Base-by-base conservation (phyloP, 2,329 filamentous ascomycete species). In the Ophiostoma sp. region DNA sequence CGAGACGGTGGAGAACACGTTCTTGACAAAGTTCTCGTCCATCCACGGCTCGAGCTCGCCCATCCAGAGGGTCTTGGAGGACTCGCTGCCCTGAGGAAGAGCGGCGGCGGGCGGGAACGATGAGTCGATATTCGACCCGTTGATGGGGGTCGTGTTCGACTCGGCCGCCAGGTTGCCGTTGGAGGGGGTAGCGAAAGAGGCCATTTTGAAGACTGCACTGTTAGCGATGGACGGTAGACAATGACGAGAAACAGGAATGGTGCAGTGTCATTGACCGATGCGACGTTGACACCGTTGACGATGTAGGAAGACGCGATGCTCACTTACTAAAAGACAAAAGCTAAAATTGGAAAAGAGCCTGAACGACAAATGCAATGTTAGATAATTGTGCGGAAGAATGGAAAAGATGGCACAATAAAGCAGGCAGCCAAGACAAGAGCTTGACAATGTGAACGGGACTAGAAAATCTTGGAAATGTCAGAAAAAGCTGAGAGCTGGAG, bases 31-130 rank as follows among this genome's bases (percentile, higher is more conserved):
- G 84, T 95, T 97, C 86, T 99, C 96, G 79, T 99, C 96, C 85
- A 99, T 98, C 96, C 96, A 99, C 36, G 94, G 93, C 84, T 98
- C 95, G 76, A 99, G 92, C 83, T 99, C 96, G 78, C 96, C 96
- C 96, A 99, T 99, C 95, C 87, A 89, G 1, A 89, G 84, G 64
- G 87, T 89, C 83, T 89, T 89, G 73, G 86, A 84, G 69, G 85
- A 81, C 74, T 89, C 87, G 69, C 80, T 82, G 11, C 76, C 75
- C 28, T 78, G 69, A 11, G 78, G 73, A 25, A 79, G 76, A 0
- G 76, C 68, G 7, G 73, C 45, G 1, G 77, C 50, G 3, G 77
- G 64, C 1, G 76, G 63, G 70, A 79, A 80, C 33, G 74, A 74
- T 0, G 71, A 42, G 28, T 80, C 80, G 28, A 76, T 71, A n/a